phyloP scores from a whole-genome alignment of 768 basidiomycete genomes.

The Multifurca ochricompacta region DNA sequence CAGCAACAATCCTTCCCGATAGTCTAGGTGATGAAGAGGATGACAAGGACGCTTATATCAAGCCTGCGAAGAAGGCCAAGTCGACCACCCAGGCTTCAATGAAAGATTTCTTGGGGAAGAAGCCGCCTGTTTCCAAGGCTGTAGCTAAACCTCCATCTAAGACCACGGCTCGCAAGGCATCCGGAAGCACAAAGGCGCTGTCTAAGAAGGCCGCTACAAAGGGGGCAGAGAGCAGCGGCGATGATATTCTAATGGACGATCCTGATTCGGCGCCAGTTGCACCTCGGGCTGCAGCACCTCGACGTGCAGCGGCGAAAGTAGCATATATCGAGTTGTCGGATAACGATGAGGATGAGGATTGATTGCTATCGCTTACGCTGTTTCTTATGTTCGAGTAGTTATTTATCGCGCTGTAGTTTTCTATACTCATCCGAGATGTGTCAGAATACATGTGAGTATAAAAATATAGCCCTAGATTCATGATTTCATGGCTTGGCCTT shows the following conservation, averaged over 20 bases:
- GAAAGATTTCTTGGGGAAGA: slow-evolving; percentile 56
- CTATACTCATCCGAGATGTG: background rate
- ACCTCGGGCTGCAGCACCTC: slow-evolving; percentile 34
- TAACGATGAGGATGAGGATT: slow-evolving; percentile 37
- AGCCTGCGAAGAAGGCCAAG: slow-evolving; percentile 51
- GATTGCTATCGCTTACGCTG: slow-evolving; percentile 29
- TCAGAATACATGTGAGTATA: slow-evolving; percentile 2
- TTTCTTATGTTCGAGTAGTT: slow-evolving; percentile 38
- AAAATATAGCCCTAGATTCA: background rate
- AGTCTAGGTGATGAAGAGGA: slow-evolving; percentile 1
- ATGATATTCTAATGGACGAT: slow-evolving; percentile 37
- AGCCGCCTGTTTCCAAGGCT: slow-evolving; percentile 5
- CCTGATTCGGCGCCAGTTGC: slow-evolving; percentile 33
- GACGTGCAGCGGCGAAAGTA: slow-evolving; percentile 41
- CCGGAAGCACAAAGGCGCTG: slow-evolving; percentile 45
- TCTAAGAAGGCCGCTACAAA: slow-evolving; percentile 21
- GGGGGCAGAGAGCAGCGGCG: slow-evolving; percentile 33
- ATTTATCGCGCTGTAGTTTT: background rate
- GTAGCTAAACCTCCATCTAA: slow-evolving; percentile 16
- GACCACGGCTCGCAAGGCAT: slow-evolving; percentile 37
- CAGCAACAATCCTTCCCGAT: background rate
- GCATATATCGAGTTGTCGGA: slow-evolving; percentile 38
- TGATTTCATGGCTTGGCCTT: slow-evolving; percentile 26
- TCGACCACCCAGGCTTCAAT: slow-evolving; percentile 27
- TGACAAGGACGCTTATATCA: slow-evolving; percentile 23